phyloP scores from a whole-genome alignment of 192 early-diverging fungal genomes.

The Mortierella claussenii region DNA sequence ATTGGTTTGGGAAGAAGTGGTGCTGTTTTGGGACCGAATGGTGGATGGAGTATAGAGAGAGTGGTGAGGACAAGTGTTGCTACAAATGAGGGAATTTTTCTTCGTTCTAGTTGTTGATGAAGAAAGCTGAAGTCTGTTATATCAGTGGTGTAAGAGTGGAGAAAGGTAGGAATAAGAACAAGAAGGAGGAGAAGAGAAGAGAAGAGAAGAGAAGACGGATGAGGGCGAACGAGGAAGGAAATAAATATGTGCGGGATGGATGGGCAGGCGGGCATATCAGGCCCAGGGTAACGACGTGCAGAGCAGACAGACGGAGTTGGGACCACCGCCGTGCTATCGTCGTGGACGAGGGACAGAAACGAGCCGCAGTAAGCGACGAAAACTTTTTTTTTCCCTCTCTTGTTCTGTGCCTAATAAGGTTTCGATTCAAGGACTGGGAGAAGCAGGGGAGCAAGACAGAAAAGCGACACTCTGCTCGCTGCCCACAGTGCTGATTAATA shows the following conservation, averaged over 20 bases:
- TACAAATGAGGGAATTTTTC: no score
- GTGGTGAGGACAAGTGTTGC: neutral
- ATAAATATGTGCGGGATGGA: no score
- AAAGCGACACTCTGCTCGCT: no score
- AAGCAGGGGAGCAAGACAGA: neutral
- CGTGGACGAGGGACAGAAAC: neutral
- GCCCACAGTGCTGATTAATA: neutral
- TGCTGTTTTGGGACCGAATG: constrained; percentile 26
- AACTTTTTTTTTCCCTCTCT: constrained; percentile 10
- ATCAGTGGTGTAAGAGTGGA: neutral
- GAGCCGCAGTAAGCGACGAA: constrained; percentile 26
- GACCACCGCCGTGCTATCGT: no score
- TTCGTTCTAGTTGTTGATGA: no score
- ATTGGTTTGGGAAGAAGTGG: neutral
- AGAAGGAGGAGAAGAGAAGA: neutral
- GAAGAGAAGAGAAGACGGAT: neutral
- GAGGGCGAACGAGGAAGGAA: neutral
- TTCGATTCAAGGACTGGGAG: constrained; percentile 10
- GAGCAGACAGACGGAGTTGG: no score
- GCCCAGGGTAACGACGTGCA: no score
- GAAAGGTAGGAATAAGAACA: constrained; percentile 1
- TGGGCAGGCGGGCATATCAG: no score
- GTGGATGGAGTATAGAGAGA: neutral
- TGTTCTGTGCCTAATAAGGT: no score
- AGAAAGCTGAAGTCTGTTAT: no score